These are phyloP conservation scores for Aspergillus mulundensis DNA, from an alignment of 495 filamentous ascomycete species.

Conservation along the genomic window DNA sequence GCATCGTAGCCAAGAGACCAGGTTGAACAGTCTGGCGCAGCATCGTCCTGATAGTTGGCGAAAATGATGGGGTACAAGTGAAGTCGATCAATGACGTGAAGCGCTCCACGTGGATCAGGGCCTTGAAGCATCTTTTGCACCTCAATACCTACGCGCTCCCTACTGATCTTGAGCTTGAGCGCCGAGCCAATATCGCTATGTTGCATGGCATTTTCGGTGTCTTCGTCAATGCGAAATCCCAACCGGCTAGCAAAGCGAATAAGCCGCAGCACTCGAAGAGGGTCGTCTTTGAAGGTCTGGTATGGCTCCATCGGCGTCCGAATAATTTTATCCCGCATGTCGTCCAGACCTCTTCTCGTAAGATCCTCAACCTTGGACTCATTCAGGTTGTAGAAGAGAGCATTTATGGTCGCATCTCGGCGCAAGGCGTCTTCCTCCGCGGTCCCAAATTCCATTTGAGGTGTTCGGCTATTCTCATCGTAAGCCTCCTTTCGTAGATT, in stretches of 20 bases:
- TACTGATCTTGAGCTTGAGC: slow-evolving; percentile 83
- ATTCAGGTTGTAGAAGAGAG: slow-evolving; percentile 92
- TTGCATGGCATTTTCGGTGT: slow-evolving; percentile 69
- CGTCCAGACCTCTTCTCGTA: slow-evolving; percentile 65
- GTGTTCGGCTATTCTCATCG: slow-evolving; percentile 77
- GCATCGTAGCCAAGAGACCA: slow-evolving; percentile 41
- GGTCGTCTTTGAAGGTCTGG: slow-evolving; percentile 94
- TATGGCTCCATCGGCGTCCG: slow-evolving; percentile 84
- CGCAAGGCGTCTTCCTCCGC: slow-evolving; percentile 85
- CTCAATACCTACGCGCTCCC: slow-evolving; percentile 81
- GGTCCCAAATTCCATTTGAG: slow-evolving; percentile 90
- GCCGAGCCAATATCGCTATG: slow-evolving; percentile 67
- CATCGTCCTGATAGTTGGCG: slow-evolving; percentile 43
- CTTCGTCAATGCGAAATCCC: slow-evolving; percentile 67
- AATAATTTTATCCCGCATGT: slow-evolving; percentile 68
- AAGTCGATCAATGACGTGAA: slow-evolving; percentile 70
- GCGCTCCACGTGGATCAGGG: slow-evolving; percentile 63
- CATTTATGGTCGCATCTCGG: slow-evolving; percentile 91
- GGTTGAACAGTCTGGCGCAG: slow-evolving; percentile 41
- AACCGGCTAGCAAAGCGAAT: slow-evolving; percentile 87
- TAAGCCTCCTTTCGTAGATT: slow-evolving; percentile 94
- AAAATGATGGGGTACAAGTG: slow-evolving; percentile 79
- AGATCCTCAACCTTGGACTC: slow-evolving; percentile 74
- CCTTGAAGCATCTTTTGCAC: slow-evolving; percentile 87
- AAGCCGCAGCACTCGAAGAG: slow-evolving; percentile 80